Conservation (phyloP, 306 rosid species). For the Trifolium fragiferum region DNA sequence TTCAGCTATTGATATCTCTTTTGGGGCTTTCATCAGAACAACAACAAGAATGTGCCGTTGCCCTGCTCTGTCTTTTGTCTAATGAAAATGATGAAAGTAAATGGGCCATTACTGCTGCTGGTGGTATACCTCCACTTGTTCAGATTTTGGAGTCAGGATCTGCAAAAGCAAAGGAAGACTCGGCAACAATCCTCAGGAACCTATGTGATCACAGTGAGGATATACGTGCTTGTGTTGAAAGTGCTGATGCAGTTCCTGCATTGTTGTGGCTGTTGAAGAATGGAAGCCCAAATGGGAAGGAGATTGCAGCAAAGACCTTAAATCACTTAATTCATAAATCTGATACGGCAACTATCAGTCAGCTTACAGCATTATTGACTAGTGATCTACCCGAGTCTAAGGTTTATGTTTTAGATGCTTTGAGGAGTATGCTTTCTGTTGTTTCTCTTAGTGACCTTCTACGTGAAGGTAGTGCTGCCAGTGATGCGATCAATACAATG, state of each 20-base stretch:
- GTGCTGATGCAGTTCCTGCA: conserved; percentile 99
- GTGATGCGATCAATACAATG: conserved; percentile 92
- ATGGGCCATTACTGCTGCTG: conserved; percentile 99
- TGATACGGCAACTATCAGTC: conserved; percentile 93
- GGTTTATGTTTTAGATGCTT: conserved; percentile 91
- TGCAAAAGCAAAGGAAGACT: conserved; percentile 96
- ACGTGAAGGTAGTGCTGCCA: conserved; percentile 96
- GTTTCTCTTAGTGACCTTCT: conserved; percentile 82
- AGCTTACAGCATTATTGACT: conserved; percentile 91
- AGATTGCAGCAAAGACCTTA: conserved; percentile 96
- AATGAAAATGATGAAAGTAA: conserved; percentile 95
- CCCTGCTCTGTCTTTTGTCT: conserved; percentile 92
- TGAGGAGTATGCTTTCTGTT: conserved; percentile 95
- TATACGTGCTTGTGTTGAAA: conserved; percentile 99
- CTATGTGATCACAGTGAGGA: conserved; percentile 98
- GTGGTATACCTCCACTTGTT: conserved; percentile 99
- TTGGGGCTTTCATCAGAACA: conserved; percentile 98
- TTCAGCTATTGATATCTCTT: conserved; percentile 92
- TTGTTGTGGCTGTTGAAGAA: conserved; percentile 93
- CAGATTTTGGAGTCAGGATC: conserved; percentile 97
- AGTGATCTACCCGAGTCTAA: conserved; percentile 98
- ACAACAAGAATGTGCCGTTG: conserved; percentile 98
- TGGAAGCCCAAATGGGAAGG: conserved; percentile 96
- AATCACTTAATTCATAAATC: conserved; percentile 97
- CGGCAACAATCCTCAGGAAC: conserved; percentile 92